Base-by-base conservation (phyloP, 2,329 filamentous ascomycete genomes). In the Rhynchosporium graminicola region DNA sequence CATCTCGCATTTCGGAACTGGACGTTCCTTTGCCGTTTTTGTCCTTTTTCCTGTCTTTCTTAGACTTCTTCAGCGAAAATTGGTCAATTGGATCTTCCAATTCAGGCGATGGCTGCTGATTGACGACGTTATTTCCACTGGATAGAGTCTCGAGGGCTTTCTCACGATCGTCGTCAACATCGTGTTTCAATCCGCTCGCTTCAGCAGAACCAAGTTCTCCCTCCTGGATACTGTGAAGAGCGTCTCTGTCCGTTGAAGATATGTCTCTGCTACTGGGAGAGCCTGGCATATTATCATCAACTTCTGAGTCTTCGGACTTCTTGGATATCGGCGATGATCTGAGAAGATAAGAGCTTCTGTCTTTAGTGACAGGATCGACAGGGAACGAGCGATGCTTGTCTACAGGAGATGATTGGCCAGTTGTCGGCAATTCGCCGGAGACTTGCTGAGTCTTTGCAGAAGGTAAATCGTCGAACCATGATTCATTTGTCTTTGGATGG, bases 261-360 rank as follows among this genome's bases (percentile, higher is more conserved):
- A 63, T 64, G 31, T 45, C 47, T 38, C 58, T 57, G 8, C 36
- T 42, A 54, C 31, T 63, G 26, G 68, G 65, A 15, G 65, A 69
- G n/a, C 65, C 60, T 13, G 43, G 10, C 52, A 51, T 36, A 3
- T 26, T 38, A 6, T 61, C 57, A 31, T 42, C 31, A 33, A 54
- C 31, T 5, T 67, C 55, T 6, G 57, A 42, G 43, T 67, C 57
- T 28, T 69, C 69, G 45, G 50, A 57, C 6, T 66, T 63, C 28
- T 54, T 66, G 38, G 69, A 65, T 36, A 67, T 60, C 9, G 79
- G 76, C 29, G 76, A 76, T 13, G 77, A 76, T 56, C 76, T 71
- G 36, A 78, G 74, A 15, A 80, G 67, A 66, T 78, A 78, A 12
- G 77, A 78, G 68, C 76, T 80, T 66, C 76, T 72, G 63, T 79